Evolutionary conservation across 2,329 filamentous ascomycete genomes (phyloP), one percentile per base, ranked within the genome.

Genomic region (Celoporthe dispersa): DNA sequence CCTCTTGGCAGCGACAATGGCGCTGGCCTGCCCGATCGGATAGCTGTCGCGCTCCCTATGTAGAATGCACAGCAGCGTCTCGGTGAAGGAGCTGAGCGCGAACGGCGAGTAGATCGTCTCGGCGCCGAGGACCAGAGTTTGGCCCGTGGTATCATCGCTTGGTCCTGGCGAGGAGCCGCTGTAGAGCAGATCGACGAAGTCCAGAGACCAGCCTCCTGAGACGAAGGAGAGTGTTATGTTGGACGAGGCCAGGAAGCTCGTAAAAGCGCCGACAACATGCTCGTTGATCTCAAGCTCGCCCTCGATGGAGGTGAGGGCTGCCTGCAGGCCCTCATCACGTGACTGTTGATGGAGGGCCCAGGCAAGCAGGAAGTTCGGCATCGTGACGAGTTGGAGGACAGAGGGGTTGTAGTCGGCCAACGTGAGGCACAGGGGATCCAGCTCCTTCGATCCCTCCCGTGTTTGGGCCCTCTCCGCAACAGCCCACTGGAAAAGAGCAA

Each of bases 91-190:
- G 48, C 83, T 81, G 31, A 94, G 85, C 0, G 91, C 90, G 69
- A 90, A 89, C 0, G 92, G 92, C 2, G 90, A 93, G 80, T 96
- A 96, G 60, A 96, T 95, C 0, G 93, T 96, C 80, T 96, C 93
- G 0, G 92, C 91, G 0, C 90, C 93, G 1, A 96, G 81, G 6
- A 94, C 81, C 2, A 92, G 79, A 19, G 84, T 86, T 57, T 75
- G 79, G 5, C 64, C 55, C 0, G 35, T 28, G 31, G 35, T 44
- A 22, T 16, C 39, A 75, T 51, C 68, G 31, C n/a, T 70, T 19
- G 33, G 7, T 31, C 12, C 19, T 31, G 66, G 16, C 16, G 59
- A 8, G 25, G 22, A 57, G 14, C 35, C 33, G 33, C 33, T 37
- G 74, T 85, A 85, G 9, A 94, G 79, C 1, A 93, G 80, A 1